These are phyloP conservation scores for Scenedesmus sp. DNA, from an alignment of 163 green algal genomes.

Conservation along the genomic window DNA sequence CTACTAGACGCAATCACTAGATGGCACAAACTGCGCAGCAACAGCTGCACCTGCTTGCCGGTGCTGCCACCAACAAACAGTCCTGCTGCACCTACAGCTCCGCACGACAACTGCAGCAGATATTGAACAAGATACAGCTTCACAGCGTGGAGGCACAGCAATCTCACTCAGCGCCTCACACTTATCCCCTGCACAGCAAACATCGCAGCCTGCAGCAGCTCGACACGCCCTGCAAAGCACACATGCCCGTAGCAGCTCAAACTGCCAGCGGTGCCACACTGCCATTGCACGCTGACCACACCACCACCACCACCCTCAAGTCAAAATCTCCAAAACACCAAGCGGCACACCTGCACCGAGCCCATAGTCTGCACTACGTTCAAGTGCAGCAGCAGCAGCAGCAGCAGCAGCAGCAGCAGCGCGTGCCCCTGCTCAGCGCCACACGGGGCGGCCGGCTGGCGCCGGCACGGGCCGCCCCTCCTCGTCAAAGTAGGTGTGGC, in stretches of 20 bases:
- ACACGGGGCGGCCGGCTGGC: neutral
- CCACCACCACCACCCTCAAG: too few species aligned
- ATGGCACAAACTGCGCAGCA: neutral
- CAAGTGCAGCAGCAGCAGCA: too few species aligned
- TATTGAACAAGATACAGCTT: neutral
- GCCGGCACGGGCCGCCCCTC: neutral
- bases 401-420: neutral
- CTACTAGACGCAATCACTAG: neutral
- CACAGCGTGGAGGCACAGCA: neutral
- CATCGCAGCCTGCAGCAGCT: neutral
- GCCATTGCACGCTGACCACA: too few species aligned
- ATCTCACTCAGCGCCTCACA: neutral
- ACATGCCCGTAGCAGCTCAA: too few species aligned
- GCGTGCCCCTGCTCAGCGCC: conserved; percentile 1
- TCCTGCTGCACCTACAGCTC: neutral
- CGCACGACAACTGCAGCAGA: neutral
- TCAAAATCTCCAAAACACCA: too few species aligned
- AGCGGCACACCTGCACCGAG: neutral
- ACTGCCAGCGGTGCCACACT: too few species aligned
- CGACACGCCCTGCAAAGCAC: too few species aligned
- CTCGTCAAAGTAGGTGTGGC: conserved; percentile 44
- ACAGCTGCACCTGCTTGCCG: neutral
- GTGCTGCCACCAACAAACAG: neutral
- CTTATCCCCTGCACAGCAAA: neutral
- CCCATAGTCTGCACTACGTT: too few species aligned